Evolutionary conservation across 768 basidiomycete species (phyloP), one percentile per base, ranked within the genome.

Genomic region (Clitopilus hobsonii): DNA sequence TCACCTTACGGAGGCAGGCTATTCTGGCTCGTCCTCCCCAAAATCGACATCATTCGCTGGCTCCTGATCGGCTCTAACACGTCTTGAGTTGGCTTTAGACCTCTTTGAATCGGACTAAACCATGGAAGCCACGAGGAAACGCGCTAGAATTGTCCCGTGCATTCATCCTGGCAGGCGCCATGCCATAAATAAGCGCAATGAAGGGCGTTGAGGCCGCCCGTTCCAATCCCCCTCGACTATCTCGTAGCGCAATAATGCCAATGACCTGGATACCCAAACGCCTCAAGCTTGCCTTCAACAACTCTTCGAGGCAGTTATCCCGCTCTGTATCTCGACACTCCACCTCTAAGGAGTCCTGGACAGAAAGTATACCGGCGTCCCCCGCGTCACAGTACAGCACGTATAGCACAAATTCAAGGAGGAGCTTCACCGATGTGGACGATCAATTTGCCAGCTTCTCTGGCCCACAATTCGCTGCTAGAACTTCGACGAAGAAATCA

Each of bases 211-310:
- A n/a, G n/a, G n/a, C n/a, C n/a, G n/a, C n/a, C n/a, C n/a, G n/a
- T n/a, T n/a, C n/a, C n/a, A n/a, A n/a, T n/a, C n/a, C n/a, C n/a
- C n/a, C n/a, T n/a, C n/a, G n/a, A n/a, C n/a, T n/a, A n/a, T n/a
- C n/a, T n/a, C n/a, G n/a, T n/a, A n/a, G n/a, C n/a, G n/a, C n/a
- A n/a, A n/a, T 23, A 6, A 56, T 56, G 55, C 49, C 50, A 28
- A 28, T 32, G 20, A 45, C 41, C n/a, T 20, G 10, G 4, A 52
- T 56, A 14, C 50, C 50, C 10, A 23, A 50, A 22, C 55, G 55
- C 26, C 27, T 56, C 36, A 56, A 47, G 47, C 13, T 48, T 13
- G 30, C 52, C 38, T 52, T 56, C 32, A 30, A 55, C n/a, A 36
- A 30, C 30, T 53, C 29, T 10, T 36, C 54, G n/a, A 52, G 25